phyloP scores from a whole-genome alignment of 2,329 filamentous ascomycete genomes.

The Calycina herbarum region DNA sequence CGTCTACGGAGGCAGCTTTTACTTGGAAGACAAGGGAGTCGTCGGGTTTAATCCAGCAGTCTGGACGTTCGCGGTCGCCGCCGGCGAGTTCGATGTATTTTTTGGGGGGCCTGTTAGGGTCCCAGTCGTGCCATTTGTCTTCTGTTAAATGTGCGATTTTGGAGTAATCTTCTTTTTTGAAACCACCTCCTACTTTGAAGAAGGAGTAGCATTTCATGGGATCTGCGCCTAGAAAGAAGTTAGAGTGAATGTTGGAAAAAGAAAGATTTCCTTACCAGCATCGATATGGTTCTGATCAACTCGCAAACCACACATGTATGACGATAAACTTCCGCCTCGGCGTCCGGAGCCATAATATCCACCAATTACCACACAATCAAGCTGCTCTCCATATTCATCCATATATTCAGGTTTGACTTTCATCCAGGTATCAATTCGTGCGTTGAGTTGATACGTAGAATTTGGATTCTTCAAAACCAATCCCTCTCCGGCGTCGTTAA shows the following conservation, averaged over 20 bases:
- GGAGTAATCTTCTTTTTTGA: constrained; percentile 80
- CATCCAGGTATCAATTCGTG: constrained; percentile 93
- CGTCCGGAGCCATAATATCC: constrained; percentile 90
- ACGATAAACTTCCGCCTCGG: constrained; percentile 79
- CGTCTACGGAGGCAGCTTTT: constrained; percentile 78
- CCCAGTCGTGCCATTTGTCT: constrained; percentile 89
- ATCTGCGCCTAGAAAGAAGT: constrained; percentile 43
- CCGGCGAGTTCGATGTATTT: constrained; percentile 81
- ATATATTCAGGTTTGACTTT: constrained; percentile 99
- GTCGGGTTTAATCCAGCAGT: constrained; percentile 88
- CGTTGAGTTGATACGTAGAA: constrained; percentile 82
- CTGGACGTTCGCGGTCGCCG: constrained; percentile 75
- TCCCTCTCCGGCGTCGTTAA: constrained; percentile 85
- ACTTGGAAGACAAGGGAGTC: constrained; percentile 86
- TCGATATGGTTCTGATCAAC: constrained; percentile 68
- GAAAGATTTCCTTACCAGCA: constrained; percentile 29
- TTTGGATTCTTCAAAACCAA: constrained; percentile 91
- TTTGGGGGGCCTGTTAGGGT: constrained; percentile 71
- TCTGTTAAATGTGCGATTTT: constrained; percentile 81
- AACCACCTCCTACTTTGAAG: constrained; percentile 96
- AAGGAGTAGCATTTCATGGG: constrained; percentile 87
- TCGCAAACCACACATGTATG: constrained; percentile 85
- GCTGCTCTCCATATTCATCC: constrained; percentile 89
- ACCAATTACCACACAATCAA: constrained; percentile 87
- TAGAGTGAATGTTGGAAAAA: not conserved